Base-by-base conservation (phyloP, 495 filamentous ascomycete genomes). In the Podospora anserina region DNA sequence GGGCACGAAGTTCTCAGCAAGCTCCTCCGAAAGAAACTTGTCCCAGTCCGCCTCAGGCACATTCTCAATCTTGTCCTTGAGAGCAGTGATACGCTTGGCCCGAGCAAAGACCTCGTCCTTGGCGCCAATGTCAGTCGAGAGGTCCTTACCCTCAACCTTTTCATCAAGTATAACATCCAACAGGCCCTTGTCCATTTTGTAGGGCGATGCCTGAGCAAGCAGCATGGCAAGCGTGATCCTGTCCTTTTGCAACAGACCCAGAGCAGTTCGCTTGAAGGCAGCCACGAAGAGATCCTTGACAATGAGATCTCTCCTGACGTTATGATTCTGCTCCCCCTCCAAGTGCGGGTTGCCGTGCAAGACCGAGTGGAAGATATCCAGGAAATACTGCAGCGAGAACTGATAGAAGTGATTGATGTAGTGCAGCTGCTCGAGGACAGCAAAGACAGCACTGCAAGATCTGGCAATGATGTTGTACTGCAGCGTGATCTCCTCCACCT, bases 371-470 rank as follows among this genome's bases (percentile, higher is more conserved):
- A 99, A 98, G 71, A 99, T 99, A 74, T 97, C 92, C 18, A 95
- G 86, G 78, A 99, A 99, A 80, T 94, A 99, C 81, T 97, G 93
- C 61, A 99, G 85, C 23, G 96, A 98, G 85, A 99, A 98, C 73
- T 98, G 95, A 77, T 99, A 99, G 82, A 98, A 98, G 83, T 98
- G 96, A 76, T 99, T 97, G 77, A 99, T 88, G 74, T 97, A 94
- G 77, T 97, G 94, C 59, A 99, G 89, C 78, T 98, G 94, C 80
- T 98, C 96, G 61, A 99, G 84, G 28, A 97, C 92, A 20, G 95
- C 92, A 80, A 97, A 98, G 27, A 97, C 93, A 61, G 94, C 93
- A 80, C 93, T 96, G 86, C 95, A 99, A 53, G 95, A 92, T 71
- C 88, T 87, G 58, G 95, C 95, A 79, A 98, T 92, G 71, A 93